phyloP scores from a whole-genome alignment of 176 grass and related monocot genomes.

The Oryza australiensis region DNA sequence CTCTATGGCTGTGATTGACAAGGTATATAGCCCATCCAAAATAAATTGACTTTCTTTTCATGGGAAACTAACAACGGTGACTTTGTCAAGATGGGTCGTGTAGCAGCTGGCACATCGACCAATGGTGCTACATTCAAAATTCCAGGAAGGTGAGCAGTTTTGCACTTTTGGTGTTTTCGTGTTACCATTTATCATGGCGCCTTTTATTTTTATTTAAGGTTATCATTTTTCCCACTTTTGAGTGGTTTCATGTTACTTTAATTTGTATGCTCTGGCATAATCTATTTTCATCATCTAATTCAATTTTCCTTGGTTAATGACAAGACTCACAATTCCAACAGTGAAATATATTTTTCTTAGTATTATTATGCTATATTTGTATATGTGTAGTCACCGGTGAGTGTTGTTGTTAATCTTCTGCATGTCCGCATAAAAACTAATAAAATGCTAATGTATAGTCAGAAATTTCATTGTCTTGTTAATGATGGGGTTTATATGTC shows the following conservation, averaged over 20 bases:
- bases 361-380: background rate
- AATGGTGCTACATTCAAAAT: constrained; percentile 94
- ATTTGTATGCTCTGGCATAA: background rate
- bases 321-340: background rate
- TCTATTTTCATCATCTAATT: background rate
- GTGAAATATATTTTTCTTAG: background rate
- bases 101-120: constrained; percentile 91
- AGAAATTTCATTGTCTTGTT: background rate
- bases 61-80: constrained; percentile 25
- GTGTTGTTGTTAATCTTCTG: background rate
- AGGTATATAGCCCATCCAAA: constrained; percentile 46
- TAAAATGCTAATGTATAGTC: background rate
- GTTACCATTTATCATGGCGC: background rate
- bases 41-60: constrained; percentile 8
- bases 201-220: constrained; percentile 34
- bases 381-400: background rate
- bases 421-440: constrained; percentile 7
- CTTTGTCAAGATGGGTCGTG: constrained; percentile 69
- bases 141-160: constrained; percentile 76
- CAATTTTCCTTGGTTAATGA: background rate
- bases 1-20: constrained; percentile 89
- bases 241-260: background rate
- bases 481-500: background rate
- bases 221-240: constrained; percentile 15
- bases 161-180: background rate